A percentile compares a stretch with the other conserved stretches of the same genome.
Conservation (phyloP, 495 filamentous ascomycete genomes). For the Copromyces sp. region DNA sequence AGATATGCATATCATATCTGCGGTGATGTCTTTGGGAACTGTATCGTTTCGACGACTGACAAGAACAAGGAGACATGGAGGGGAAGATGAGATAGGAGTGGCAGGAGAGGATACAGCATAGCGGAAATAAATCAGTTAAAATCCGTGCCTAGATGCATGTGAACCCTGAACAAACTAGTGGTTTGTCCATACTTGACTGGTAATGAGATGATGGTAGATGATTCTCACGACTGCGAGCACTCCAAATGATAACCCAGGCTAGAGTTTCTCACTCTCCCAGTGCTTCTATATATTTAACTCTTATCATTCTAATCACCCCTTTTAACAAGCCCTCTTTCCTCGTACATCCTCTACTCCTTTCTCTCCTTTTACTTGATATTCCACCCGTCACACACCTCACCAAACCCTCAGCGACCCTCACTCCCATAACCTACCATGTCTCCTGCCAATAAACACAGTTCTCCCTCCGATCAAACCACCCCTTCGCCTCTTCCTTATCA, state of each 20-base stretch:
- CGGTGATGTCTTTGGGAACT: background rate
- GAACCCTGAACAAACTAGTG: background rate
- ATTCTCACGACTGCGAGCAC: background rate
- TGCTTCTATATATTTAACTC: background rate
- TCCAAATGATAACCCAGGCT: background rate
- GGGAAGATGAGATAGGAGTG: background rate
- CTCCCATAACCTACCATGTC: slow-evolving; percentile 25
- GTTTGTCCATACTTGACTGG: background rate
- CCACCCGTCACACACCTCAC: background rate
- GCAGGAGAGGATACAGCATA: background rate
- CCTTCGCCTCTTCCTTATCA: slow-evolving; percentile 19
- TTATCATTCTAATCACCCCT: background rate
- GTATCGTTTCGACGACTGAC: background rate
- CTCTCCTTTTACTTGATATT: background rate
- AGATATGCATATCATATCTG: background rate
- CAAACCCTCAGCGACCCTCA: background rate
- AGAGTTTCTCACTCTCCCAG: background rate
- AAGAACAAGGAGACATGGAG: background rate
- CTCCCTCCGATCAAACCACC: slow-evolving; percentile 12
- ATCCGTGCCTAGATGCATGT: background rate
- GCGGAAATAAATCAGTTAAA: background rate
- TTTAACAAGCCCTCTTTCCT: background rate
- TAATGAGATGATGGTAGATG: background rate
- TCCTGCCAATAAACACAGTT: slow-evolving; percentile 35
- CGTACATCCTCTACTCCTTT: background rate